phyloP scores from a whole-genome alignment of 345 rosid genomes.

The Geranium rotundifolium region DNA sequence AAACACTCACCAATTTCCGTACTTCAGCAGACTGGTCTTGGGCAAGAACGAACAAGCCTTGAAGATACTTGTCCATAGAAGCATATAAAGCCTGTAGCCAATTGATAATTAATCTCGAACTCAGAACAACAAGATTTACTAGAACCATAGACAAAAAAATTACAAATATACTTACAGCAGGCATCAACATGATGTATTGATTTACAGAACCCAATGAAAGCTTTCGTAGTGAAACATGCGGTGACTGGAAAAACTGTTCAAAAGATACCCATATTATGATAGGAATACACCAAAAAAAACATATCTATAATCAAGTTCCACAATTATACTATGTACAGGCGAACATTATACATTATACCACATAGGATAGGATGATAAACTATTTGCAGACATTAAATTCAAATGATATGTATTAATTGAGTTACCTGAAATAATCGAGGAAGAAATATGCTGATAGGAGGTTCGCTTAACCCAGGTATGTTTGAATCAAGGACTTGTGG shows the following conservation, averaged over 20 bases:
- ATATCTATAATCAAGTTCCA: too few relatives aligned
- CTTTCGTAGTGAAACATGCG: constrained; percentile 71
- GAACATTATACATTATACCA: too few relatives aligned
- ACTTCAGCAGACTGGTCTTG: constrained; percentile 67
- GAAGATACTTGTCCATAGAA: constrained; percentile 45
- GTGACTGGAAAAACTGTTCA: constrained; percentile 84
- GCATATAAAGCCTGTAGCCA: not conserved
- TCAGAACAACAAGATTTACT: not conserved
- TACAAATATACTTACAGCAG: constrained; percentile 56
- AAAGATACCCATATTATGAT: constrained; percentile 2
- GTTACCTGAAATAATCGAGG: constrained; percentile 76
- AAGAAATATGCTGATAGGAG: constrained; percentile 69
- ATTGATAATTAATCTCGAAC: not conserved
- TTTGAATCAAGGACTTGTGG: constrained; percentile 85
- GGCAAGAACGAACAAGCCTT: constrained; percentile 79
- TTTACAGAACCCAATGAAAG: constrained; percentile 81
- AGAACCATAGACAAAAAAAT: not conserved
- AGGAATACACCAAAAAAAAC: not conserved
- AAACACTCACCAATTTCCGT: constrained; percentile 30
- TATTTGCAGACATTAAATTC: not conserved
- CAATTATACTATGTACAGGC: too few relatives aligned
- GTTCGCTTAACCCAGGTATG: constrained; percentile 77
- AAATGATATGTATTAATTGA: constrained; percentile 8
- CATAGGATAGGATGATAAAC: not conserved
- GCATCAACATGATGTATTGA: constrained; percentile 86